A percentile compares a stretch with the other conserved stretches of the same genome.
phyloP scores from a whole-genome alignment of 2,329 filamentous ascomycete genomes.

The Aspergillus neotritici region DNA sequence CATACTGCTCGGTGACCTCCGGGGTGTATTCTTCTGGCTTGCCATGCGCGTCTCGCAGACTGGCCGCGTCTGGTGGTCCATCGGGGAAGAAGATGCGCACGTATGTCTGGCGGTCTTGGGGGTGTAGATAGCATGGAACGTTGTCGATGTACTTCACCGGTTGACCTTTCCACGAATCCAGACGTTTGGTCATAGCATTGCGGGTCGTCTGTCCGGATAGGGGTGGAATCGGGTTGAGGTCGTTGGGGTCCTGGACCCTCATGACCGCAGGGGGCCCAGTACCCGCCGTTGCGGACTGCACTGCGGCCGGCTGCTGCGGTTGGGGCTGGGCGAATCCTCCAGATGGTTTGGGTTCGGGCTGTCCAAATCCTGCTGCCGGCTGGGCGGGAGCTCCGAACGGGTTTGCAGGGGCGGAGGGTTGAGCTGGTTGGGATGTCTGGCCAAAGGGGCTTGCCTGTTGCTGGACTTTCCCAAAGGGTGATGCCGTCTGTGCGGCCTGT shows the following conservation, averaged over 20 bases:
- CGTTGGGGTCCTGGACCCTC: constrained; percentile 21
- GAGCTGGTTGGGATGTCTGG: constrained; percentile 7
- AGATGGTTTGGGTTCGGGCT: constrained; percentile 6
- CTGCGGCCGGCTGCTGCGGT: constrained; percentile 4
- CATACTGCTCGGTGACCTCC: constrained; percentile 57
- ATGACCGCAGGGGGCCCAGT: constrained; percentile 25
- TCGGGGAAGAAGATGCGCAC: constrained; percentile 68
- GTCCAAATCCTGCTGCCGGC: constrained; percentile 27
- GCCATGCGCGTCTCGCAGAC: constrained; percentile 47
- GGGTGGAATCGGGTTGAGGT: constrained; percentile 33
- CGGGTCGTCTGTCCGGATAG: constrained; percentile 34
- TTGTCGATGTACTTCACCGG: constrained; percentile 55
- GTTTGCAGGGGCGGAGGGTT: constrained; percentile 13
- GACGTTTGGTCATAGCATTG: constrained; percentile 31
- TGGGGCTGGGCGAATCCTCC: not conserved
- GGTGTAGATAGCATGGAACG: constrained; percentile 47
- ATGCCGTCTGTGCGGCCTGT: constrained; percentile 23
- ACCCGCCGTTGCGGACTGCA: constrained; percentile 9
- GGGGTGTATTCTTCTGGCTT: constrained; percentile 48
- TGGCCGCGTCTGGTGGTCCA: constrained; percentile 54
- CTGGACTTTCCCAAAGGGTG: constrained; percentile 26
- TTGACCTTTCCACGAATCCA: constrained; percentile 59
- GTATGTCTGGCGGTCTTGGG: constrained; percentile 51
- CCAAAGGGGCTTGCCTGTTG: constrained; percentile 27
- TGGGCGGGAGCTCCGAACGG: constrained; percentile 26